Evolutionary conservation across 495 filamentous ascomycete species (phyloP).

Genomic region (Aspergillus haitiensis): DNA sequence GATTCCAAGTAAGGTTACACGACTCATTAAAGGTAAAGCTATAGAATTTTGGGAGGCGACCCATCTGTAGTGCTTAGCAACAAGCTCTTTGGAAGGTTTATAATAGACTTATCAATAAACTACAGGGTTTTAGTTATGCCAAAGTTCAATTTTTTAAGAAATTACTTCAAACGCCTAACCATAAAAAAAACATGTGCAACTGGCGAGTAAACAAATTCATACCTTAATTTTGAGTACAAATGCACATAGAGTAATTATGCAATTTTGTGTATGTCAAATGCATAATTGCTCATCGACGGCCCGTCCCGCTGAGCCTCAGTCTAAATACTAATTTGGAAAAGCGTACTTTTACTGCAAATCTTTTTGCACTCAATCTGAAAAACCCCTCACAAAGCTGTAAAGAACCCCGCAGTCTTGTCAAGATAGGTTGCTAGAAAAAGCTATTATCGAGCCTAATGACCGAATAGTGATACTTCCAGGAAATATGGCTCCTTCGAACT

Average conservation of each 20-base stretch:
- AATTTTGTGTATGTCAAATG: neutral
- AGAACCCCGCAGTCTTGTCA: conserved; percentile 19
- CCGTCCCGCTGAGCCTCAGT: conserved; percentile 17
- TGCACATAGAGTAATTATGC: neutral
- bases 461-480: neutral
- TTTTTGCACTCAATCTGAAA: conserved; percentile 18
- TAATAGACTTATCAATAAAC: too few relatives aligned
- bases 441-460: neutral
- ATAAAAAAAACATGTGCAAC: too few relatives aligned
- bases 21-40: too few relatives aligned
- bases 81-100: too few relatives aligned
- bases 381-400: conserved; percentile 21
- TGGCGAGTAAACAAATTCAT: too few relatives aligned
- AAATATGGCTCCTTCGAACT: conserved; percentile 40
- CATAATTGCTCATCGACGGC: neutral
- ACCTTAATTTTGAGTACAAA: too few relatives aligned
- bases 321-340: conserved; percentile 4
- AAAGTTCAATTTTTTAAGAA: too few relatives aligned
- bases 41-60: too few relatives aligned
- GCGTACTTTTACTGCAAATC: conserved; percentile 23
- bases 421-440: neutral
- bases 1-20: too few relatives aligned
- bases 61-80: too few relatives aligned
- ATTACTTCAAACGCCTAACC: too few relatives aligned
- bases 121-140: too few relatives aligned